Evolutionary conservation across 2,329 filamentous ascomycete genomes (phyloP).

Genomic region (Epichloe amarillans): DNA sequence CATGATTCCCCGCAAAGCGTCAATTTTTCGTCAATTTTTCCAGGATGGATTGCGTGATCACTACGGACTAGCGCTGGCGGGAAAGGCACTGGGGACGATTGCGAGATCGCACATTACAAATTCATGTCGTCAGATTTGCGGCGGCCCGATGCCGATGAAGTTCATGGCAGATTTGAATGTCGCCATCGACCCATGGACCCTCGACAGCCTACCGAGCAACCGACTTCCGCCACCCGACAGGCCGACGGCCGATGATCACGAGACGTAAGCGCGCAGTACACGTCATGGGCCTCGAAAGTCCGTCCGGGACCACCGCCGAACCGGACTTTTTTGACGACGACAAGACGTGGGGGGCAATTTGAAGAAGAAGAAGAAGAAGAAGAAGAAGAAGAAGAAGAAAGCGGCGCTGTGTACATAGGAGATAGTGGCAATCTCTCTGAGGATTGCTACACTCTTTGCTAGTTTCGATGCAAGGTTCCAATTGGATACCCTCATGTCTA

Average conservation of each 20-base stretch:
- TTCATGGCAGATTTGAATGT: slow-evolving; percentile 1
- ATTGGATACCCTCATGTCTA: too few relatives aligned
- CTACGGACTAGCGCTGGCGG: slow-evolving; percentile 12
- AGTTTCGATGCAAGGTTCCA: too few relatives aligned
- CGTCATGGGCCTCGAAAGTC: slow-evolving; percentile 14
- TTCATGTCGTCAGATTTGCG: slow-evolving; percentile 10
- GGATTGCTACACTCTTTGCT: too few relatives aligned
- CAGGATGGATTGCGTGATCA: slow-evolving; percentile 24
- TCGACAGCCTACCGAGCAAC: not conserved
- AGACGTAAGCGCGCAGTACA: not conserved
- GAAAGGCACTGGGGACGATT: slow-evolving; percentile 4
- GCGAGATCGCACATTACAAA: slow-evolving; percentile 15
- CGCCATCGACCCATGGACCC: slow-evolving; percentile 6
- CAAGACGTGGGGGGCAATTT: too few relatives aligned
- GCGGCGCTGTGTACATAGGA: too few relatives aligned
- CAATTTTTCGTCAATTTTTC: slow-evolving; percentile 12
- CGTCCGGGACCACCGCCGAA: slow-evolving; percentile 32
- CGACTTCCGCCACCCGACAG: slow-evolving; percentile 8
- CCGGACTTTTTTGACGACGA: slow-evolving; percentile 6
- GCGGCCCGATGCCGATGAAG: not conserved
- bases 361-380: not conserved
- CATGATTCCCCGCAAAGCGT: slow-evolving; percentile 13
- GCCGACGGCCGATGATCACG: slow-evolving; percentile 3
- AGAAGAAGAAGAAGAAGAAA: too few relatives aligned
- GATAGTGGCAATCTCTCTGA: too few relatives aligned